Evolutionary conservation across 176 grass and related monocot genomes (phyloP).

Genomic region (Oropetium thomaeum): DNA sequence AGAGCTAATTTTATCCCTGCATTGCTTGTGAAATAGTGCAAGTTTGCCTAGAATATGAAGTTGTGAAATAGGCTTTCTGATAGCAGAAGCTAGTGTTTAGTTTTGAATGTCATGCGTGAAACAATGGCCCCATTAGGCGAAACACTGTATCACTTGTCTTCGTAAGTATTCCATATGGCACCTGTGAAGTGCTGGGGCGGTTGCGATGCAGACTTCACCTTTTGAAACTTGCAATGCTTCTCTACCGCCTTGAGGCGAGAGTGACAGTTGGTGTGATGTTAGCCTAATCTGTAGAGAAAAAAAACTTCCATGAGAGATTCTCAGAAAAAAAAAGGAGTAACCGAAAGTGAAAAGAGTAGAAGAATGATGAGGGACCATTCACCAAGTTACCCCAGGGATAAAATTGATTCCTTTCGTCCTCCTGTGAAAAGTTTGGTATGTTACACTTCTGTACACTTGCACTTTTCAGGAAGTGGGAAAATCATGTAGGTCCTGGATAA

Average conservation of each 20-base stretch:
- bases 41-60: slow-evolving; percentile 4
- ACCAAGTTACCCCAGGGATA: slow-evolving; percentile 30
- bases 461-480: slow-evolving; percentile 32
- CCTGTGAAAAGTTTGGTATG: slow-evolving; percentile 32
- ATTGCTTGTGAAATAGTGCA: slow-evolving; percentile 32
- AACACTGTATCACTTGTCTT: slow-evolving; percentile 17
- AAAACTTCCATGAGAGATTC: slow-evolving; percentile 31
- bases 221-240: slow-evolving; percentile 51
- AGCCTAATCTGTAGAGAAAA: slow-evolving; percentile 32
- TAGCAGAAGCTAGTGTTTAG: not conserved
- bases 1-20: not conserved
- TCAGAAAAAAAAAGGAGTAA: slow-evolving; percentile 30
- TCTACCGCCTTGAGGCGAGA: slow-evolving; percentile 31
- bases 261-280: slow-evolving; percentile 28
- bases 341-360: slow-evolving; percentile 31
- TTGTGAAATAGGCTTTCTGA: slow-evolving; percentile 11
- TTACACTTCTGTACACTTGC: slow-evolving; percentile 42
- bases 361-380: slow-evolving; percentile 35
- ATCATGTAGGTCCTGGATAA: slow-evolving; percentile 39
- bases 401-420: slow-evolving; percentile 49
- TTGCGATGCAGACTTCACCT: slow-evolving; percentile 40
- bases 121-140: slow-evolving; percentile 7
- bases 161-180: slow-evolving; percentile 9
- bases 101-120: not conserved
- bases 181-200: slow-evolving; percentile 6